Evolutionary conservation across 148 eudicot species (phyloP).

Genomic region (Vaccinium macrocarpon): DNA sequence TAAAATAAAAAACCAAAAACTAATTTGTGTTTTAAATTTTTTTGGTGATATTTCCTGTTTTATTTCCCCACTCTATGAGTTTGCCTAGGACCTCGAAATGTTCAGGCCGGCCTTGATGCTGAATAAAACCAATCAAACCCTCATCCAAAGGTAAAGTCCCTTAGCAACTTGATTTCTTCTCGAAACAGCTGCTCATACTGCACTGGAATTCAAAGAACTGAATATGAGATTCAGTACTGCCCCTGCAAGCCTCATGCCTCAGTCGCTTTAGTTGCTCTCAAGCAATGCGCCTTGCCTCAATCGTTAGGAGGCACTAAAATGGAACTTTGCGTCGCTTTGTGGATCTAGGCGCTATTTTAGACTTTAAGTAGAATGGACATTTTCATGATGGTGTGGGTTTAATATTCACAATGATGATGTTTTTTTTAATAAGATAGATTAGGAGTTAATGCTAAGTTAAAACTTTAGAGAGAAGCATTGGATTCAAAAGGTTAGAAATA

Average conservation of each 20-base stretch:
- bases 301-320: neutral
- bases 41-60: neutral
- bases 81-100: neutral
- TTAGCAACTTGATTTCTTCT: neutral
- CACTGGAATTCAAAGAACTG: neutral
- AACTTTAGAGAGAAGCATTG: neutral
- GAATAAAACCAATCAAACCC: neutral
- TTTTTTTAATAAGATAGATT: neutral
- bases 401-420: neutral
- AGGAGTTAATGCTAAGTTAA: neutral
- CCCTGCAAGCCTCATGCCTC: constrained; percentile 3
- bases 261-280: neutral
- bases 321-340: neutral
- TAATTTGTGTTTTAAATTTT: neutral
- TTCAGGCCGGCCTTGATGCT: neutral
- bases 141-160: neutral
- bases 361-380: neutral
- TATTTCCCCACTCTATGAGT: neutral
- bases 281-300: neutral
- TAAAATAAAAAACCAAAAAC: neutral
- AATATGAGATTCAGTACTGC: neutral
- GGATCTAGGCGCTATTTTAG: neutral
- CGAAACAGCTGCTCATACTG: neutral
- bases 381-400: neutral
- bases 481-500: neutral